Conservation (phyloP, 106 monocot species). For the Acorus gramineus region DNA sequence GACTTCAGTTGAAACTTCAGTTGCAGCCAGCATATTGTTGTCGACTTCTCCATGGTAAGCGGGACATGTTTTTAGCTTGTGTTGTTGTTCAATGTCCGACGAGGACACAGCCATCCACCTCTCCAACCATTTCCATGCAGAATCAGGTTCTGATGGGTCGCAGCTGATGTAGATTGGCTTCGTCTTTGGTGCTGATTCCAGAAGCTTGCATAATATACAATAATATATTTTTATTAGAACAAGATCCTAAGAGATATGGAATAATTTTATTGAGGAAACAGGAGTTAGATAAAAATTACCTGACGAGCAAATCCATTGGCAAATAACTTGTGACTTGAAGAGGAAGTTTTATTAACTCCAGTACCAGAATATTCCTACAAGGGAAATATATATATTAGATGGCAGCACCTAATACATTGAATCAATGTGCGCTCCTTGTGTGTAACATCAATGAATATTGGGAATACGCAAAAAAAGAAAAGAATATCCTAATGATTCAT, state of each 20-base stretch:
- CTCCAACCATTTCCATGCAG: slow-evolving; percentile 83
- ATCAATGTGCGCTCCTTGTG: no score
- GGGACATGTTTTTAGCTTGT: slow-evolving; percentile 1
- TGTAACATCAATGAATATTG: no score
- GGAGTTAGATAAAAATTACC: slow-evolving; percentile 21
- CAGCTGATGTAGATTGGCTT: slow-evolving; percentile 52
- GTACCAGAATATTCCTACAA: slow-evolving; percentile 4
- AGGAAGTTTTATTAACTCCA: slow-evolving; percentile 19
- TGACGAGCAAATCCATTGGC: slow-evolving; percentile 54
- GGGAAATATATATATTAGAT: no score
- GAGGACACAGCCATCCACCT: slow-evolving; percentile 68
- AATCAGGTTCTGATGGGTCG: slow-evolving; percentile 56
- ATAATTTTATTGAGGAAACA: not conserved
- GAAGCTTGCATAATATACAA: slow-evolving; percentile 25
- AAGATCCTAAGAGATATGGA: not conserved
- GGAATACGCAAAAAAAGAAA: no score
- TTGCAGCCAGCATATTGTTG: not conserved
- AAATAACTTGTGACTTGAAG: slow-evolving; percentile 40
- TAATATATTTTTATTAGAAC: not conserved
- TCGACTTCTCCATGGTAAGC: slow-evolving; percentile 6
- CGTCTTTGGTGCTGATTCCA: slow-evolving; percentile 46
- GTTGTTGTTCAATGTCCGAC: slow-evolving; percentile 15
- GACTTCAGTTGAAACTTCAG: slow-evolving; percentile 7
- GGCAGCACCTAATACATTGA: no score
- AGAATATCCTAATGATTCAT: no score